Conservation (phyloP, 257 asterid species). For the Ballota nigra region DNA sequence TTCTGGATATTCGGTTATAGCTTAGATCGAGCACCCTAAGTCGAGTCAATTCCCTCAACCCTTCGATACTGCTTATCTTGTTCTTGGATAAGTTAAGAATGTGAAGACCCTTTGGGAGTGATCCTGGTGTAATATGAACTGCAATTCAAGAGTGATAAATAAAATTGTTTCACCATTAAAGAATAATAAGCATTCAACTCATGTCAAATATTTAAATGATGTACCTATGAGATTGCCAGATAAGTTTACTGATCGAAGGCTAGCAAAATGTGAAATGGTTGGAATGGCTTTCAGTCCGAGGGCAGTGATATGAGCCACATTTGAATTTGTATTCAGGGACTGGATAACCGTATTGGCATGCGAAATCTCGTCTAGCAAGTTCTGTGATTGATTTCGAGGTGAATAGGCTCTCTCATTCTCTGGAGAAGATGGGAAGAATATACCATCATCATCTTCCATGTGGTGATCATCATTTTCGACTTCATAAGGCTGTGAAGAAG, state of each 20-base stretch:
- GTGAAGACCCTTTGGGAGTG: constrained; percentile 85
- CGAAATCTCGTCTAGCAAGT: constrained; percentile 48
- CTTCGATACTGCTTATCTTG: constrained; percentile 71
- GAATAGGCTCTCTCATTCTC: constrained; percentile 30
- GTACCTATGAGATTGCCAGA: constrained; percentile 75
- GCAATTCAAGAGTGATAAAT: constrained; percentile 35
- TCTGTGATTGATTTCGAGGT: constrained; percentile 16
- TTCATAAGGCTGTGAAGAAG: constrained; percentile 35
- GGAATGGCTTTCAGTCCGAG: constrained; percentile 65
- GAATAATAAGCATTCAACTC: not conserved
- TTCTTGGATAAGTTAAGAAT: constrained; percentile 70
- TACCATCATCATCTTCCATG: constrained; percentile 27
- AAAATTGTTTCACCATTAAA: constrained; percentile 1
- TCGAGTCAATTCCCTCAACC: constrained; percentile 72
- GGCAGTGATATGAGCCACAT: constrained; percentile 72
- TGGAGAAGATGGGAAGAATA: constrained; percentile 35
- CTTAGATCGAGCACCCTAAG: constrained; percentile 82
- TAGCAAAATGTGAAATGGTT: constrained; percentile 45
- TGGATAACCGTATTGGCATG: constrained; percentile 66
- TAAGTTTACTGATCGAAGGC: constrained; percentile 76
- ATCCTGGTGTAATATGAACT: constrained; percentile 70
- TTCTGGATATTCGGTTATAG: constrained; percentile 71
- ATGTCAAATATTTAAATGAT: not conserved
- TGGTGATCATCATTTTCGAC: constrained; percentile 35
- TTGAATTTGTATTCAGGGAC: constrained; percentile 64